Conservation (phyloP, 371 early-diverging fungal species). For the Mortierella sp. region DNA sequence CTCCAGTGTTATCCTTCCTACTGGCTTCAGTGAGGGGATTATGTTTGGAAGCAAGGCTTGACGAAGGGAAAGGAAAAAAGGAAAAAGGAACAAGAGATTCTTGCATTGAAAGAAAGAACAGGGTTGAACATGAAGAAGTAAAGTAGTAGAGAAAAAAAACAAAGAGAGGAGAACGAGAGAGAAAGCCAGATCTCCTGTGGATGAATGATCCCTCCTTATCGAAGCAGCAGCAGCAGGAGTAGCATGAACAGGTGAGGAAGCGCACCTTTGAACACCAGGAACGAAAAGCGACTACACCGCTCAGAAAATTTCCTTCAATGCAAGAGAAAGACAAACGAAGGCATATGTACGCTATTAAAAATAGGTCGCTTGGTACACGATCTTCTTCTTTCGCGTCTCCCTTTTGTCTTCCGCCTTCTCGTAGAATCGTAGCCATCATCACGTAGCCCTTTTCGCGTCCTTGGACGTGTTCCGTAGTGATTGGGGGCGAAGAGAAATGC, state of each 20-base stretch:
- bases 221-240: no score
- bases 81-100: not conserved
- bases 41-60: not conserved
- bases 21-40: constrained; percentile 8
- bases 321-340: not conserved
- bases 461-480: not conserved
- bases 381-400: no score
- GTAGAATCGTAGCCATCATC: not conserved
- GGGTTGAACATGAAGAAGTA: no score
- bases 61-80: not conserved
- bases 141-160: not conserved
- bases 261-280: no score
- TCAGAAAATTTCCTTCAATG: no score
- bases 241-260: no score
- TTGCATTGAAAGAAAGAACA: not conserved
- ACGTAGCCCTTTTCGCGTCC: not conserved
- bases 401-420: not conserved
- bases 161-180: not conserved
- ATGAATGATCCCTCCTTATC: no score
- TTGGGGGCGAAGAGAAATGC: not conserved
- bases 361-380: no score
- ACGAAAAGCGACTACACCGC: no score
- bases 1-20: no score
- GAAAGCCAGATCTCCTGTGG: not conserved
- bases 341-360: not conserved